Base-by-base conservation (phyloP, 176 grass and related monocot genomes). In the Cenchrus purpureus region DNA sequence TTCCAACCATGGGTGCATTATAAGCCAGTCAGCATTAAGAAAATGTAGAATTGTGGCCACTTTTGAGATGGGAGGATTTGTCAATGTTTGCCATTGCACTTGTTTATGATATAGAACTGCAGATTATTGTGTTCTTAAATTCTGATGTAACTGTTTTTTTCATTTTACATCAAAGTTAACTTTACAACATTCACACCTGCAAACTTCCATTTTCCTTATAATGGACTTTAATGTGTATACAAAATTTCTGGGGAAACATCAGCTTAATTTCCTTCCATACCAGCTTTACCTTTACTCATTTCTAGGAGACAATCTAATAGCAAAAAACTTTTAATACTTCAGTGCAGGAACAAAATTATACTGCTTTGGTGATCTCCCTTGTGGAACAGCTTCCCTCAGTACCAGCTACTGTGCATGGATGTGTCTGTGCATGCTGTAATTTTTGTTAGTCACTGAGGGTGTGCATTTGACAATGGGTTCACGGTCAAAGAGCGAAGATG, bases 401-500 rank as follows among this genome's bases (percentile, higher is more conserved):
- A 34, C 22, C 28, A 72, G 17, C 67, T 86, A n/a, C 74, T 62
- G 74, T 80, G 52, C 53, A 84, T 84, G 80, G 68, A 43, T 17
- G 4, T 76, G 34, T 37, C 0, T 87, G 84, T 75, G 17, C 62
- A 43, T 55, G 64, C 17, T 80, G 25, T 46, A 54, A 63, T 20
- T 55, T 84, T 60, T 86, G 73, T 57, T 87, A 12, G 40, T 65
- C 10, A 49, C 12, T 84, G 56, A 77, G 78, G 57, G 46, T 82
- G 79, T 56, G 79, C 44, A 49, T 34, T 48, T 84, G 19, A 71
- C 54, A 79, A 99, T 99, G 97, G 97, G 86, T 29, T 83, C 93
- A 10, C 80, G 80, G 54, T 92, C 86, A 75, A 96, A 89, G 68
- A 86, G 76, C 52, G 97, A 94, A 66, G 97, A 99, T 76, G 94